These are phyloP conservation scores for Madurella mycetomatis DNA, from an alignment of 2,329 filamentous ascomycete species.

Conservation along the genomic window DNA sequence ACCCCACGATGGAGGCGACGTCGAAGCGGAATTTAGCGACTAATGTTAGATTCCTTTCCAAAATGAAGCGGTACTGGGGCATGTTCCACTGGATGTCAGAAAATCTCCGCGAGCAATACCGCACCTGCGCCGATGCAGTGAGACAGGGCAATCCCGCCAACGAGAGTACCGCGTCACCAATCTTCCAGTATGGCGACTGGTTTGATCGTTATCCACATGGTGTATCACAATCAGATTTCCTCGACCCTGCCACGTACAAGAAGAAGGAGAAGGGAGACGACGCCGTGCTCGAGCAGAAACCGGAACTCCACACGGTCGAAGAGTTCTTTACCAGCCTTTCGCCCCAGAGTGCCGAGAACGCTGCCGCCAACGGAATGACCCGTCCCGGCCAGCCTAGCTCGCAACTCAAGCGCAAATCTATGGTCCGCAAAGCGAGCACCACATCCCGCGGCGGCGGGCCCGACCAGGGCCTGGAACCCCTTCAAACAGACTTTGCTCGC, in stretches of 20 bases:
- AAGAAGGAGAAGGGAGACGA: constrained; percentile 79
- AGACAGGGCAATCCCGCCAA: constrained; percentile 56
- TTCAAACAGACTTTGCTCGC: constrained; percentile 34
- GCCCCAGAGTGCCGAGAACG: constrained; percentile 47
- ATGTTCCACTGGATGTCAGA: constrained; percentile 98
- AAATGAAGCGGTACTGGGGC: constrained; percentile 97
- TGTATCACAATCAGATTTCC: constrained; percentile 77
- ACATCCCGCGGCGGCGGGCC: constrained; percentile 26
- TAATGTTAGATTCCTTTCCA: constrained; percentile 85
- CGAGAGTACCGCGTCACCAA: constrained; percentile 51
- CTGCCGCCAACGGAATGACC: constrained; percentile 20
- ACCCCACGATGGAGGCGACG: constrained; percentile 65
- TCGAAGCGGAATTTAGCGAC: constrained; percentile 81
- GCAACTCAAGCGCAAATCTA: constrained; percentile 37
- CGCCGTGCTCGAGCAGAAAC: constrained; percentile 81
- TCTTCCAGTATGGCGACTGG: constrained; percentile 98
- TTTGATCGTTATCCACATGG: constrained; percentile 93
- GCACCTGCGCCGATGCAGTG: constrained; percentile 76
- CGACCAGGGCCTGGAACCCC: constrained; percentile 36
- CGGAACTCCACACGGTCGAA: constrained; percentile 87
- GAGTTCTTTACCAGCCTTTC: constrained; percentile 85
- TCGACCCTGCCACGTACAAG: constrained; percentile 63
- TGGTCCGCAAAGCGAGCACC: constrained; percentile 36
- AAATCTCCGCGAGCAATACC: constrained; percentile 84
- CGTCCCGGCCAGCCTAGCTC: constrained; percentile 23